These are phyloP conservation scores for Malus sieversii DNA, from an alignment of 306 rosid genomes.

Conservation along the genomic window DNA sequence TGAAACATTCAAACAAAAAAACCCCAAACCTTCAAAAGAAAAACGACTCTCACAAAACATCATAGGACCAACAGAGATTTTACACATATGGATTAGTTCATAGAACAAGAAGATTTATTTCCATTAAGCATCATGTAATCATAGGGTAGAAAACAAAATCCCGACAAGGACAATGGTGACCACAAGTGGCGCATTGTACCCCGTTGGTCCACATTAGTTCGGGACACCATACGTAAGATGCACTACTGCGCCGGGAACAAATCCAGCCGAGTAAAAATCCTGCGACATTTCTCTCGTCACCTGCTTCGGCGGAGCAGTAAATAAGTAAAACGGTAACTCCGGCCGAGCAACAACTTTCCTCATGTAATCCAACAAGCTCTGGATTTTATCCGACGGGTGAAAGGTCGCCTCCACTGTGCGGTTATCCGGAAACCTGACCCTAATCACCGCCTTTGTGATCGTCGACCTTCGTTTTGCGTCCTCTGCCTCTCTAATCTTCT, in stretches of 20 bases:
- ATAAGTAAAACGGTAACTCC: neutral
- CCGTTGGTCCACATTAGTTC: neutral
- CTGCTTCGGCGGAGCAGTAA: neutral
- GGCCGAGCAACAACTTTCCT: neutral
- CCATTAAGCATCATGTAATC: too few species aligned
- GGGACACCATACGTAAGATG: neutral
- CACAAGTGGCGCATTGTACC: neutral
- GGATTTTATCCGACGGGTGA: neutral
- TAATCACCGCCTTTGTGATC: neutral
- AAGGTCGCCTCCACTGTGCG: neutral
- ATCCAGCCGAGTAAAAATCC: neutral
- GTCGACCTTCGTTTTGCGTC: neutral
- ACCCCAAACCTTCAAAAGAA: too few species aligned
- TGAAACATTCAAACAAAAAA: neutral
- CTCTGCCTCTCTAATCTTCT: neutral
- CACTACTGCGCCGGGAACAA: neutral
- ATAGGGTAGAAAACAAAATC: too few species aligned
- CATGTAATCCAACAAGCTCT: neutral
- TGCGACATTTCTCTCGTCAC: neutral
- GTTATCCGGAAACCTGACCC: neutral
- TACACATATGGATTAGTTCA: neutral
- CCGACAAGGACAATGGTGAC: neutral
- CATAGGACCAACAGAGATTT: neutral
- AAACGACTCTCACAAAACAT: too few species aligned
- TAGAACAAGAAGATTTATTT: neutral